phyloP scores from a whole-genome alignment of 2,329 filamentous ascomycete genomes.

The Phoma sp. region DNA sequence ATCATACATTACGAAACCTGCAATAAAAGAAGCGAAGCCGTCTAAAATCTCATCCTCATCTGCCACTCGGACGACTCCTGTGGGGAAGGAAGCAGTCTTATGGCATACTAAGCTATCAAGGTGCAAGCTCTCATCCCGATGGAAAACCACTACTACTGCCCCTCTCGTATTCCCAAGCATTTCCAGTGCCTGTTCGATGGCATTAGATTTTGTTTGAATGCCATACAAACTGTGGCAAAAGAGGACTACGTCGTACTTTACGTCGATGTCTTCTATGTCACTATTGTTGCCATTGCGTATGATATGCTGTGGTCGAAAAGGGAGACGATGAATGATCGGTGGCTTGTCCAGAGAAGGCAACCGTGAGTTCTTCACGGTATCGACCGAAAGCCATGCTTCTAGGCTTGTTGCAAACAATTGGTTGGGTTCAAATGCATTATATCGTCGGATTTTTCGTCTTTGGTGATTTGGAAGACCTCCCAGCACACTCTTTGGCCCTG shows the following conservation, averaged over 20 bases:
- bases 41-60: constrained; percentile 58
- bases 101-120: constrained; percentile 60
- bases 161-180: constrained; percentile 55
- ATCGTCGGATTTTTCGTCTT: constrained; percentile 57
- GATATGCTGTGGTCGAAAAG: constrained; percentile 48
- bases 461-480: constrained; percentile 55
- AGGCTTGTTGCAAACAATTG: constrained; percentile 54
- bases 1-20: constrained; percentile 54
- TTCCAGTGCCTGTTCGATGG: constrained; percentile 57
- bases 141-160: constrained; percentile 63
- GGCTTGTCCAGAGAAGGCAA: constrained; percentile 54
- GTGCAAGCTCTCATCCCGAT: constrained; percentile 57
- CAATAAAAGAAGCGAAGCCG: constrained; percentile 61
- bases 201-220: constrained; percentile 58
- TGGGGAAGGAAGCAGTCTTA: constrained; percentile 57
- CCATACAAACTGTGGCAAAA: constrained; percentile 72
- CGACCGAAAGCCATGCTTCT: constrained; percentile 52
- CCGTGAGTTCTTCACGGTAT: constrained; percentile 37
- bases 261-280: constrained; percentile 12
- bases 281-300: background rate
- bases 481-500: constrained; percentile 64
- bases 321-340: constrained; percentile 49
- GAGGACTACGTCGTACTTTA: constrained; percentile 63
- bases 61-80: constrained; percentile 53
- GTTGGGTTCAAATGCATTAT: constrained; percentile 64